Conservation (phyloP, 129 eudicot genomes). For the Smallanthus sonchifolius region DNA sequence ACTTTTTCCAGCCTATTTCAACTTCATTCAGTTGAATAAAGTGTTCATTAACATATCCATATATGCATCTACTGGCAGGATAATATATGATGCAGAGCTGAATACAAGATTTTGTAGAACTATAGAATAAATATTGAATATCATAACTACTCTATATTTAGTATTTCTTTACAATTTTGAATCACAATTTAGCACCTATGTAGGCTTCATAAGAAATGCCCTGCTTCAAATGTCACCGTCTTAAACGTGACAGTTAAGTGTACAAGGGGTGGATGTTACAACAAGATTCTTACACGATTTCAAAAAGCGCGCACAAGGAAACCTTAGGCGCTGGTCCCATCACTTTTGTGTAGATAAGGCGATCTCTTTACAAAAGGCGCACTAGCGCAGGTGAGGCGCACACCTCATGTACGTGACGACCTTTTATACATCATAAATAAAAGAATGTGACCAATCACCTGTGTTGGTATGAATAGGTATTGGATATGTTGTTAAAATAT, state of each 20-base stretch:
- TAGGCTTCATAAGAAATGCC: background rate
- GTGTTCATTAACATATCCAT: slow-evolving; percentile 4
- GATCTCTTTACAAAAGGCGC: too few relatives aligned
- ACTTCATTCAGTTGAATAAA: background rate
- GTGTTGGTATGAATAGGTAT: too few relatives aligned
- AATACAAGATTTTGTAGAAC: background rate
- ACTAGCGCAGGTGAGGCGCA: too few relatives aligned
- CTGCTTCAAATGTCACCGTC: too few relatives aligned
- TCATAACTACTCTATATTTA: background rate
- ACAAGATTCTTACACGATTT: background rate
- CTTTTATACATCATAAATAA: too few relatives aligned
- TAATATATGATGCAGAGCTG: background rate
- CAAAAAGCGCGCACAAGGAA: too few relatives aligned
- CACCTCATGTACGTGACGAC: too few relatives aligned
- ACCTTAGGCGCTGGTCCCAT: too few relatives aligned
- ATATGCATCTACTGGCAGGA: background rate
- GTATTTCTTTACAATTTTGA: background rate
- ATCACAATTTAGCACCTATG: background rate
- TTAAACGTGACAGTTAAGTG: too few relatives aligned
- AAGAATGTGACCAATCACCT: too few relatives aligned
- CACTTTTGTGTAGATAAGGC: too few relatives aligned
- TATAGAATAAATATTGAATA: background rate
- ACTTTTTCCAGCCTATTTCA: background rate
- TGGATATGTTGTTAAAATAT: too few relatives aligned
- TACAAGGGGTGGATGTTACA: background rate